Evolutionary conservation across 345 rosid species (phyloP), one percentile per base, ranked within the genome.

Genomic region (Microthlaspi erraticum): DNA sequence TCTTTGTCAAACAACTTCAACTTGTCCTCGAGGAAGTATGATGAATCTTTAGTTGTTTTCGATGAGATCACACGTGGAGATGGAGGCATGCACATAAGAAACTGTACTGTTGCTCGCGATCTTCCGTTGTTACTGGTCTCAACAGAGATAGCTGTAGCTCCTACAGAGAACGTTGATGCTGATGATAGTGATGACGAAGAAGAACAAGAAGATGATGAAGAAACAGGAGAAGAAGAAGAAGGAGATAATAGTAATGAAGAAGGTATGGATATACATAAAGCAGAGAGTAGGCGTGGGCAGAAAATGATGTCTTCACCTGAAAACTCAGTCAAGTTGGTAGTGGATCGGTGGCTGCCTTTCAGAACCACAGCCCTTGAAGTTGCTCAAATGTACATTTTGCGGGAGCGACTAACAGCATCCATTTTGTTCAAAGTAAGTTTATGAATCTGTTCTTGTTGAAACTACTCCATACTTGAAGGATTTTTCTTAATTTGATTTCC

Each of bases 41-140:
- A 74, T 8, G 80, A 66, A 39, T 84, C 96, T n/a, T 77, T 88
- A 73, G 62, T 89, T 68, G 71, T 90, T 7, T 91, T 80, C 44
- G 97, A 94, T 78, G 98, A 91, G 83, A 81, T 94, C 69, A 90
- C 85, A 41, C 96, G 91, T 61, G 97, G 97, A 11, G 98, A 89
- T 66, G 86, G 85, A 54, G 87, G 91, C 73, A 80, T 87, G 87
- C 79, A 77, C 76, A 82, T 91, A 60, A 81, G 85, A 77, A 92
- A 90, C 45, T 85, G 85, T 77, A 89, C 83, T 1, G 81, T 87
- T 74, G 77, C 85, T 72, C 92, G 88, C 54, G 91, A 89, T 12
- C 88, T 94, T 10, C 87, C 98, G 46, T 80, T 89, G 60, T 67
- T 91, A 46, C 80, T 92, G 45, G 81, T 89, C 48, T 89, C 91